These are phyloP conservation scores for Tetraselmis striata DNA, from an alignment of 139 green algal species.

Conservation along the genomic window DNA sequence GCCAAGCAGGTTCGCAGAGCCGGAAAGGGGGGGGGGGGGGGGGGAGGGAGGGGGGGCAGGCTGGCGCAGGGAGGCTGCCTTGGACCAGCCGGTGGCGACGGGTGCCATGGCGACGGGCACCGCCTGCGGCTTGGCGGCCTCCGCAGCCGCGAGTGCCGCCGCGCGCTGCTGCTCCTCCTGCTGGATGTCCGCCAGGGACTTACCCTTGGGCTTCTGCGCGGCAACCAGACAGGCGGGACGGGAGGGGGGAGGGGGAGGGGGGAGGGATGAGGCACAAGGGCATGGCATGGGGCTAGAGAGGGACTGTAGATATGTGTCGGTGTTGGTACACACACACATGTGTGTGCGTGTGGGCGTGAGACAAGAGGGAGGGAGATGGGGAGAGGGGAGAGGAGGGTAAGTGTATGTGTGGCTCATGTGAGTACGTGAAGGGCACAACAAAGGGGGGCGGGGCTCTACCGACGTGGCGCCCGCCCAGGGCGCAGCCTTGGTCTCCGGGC, in stretches of 20 bases:
- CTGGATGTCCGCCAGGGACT: conserved; percentile 69
- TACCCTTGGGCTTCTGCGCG: conserved; percentile 2
- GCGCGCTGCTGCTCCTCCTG: conserved; percentile 58
- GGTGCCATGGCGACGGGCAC: not conserved
- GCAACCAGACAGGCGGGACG: not conserved
- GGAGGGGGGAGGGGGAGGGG: too few relatives aligned
- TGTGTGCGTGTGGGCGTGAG: not conserved
- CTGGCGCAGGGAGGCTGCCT: not conserved
- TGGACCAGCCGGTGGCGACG: not conserved
- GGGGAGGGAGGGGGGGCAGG: too few relatives aligned
- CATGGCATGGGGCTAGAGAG: too few relatives aligned
- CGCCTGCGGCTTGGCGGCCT: not conserved
- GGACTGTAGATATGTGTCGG: not conserved
- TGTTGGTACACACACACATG: not conserved
- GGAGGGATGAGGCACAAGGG: too few relatives aligned
- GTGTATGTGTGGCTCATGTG: not conserved
- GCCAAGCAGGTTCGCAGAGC: too few relatives aligned
- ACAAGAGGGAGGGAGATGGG: not conserved
- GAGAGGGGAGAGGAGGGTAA: not conserved
- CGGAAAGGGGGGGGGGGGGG: too few relatives aligned
- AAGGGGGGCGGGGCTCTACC: not conserved
- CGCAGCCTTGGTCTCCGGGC: conserved; percentile 34
- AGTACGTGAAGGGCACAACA: not conserved
- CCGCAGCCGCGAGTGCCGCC: conserved; percentile 4
- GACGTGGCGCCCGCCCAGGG: conserved; percentile 52